phyloP scores from a whole-genome alignment of 768 basidiomycete genomes.

The Cantharellus anzutake region DNA sequence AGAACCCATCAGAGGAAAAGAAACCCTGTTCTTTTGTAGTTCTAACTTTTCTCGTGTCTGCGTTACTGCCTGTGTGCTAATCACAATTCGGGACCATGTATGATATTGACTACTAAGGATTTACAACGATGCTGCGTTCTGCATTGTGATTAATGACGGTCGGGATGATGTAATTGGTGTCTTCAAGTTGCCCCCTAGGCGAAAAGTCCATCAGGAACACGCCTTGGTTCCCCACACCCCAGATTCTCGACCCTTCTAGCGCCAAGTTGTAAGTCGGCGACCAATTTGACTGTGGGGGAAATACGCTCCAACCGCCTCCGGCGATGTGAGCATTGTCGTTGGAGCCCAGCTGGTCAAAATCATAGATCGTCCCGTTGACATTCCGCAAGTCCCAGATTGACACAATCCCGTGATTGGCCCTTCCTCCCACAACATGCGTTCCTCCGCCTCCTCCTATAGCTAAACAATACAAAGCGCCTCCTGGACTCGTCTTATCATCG shows the following conservation, averaged over 20 bases:
- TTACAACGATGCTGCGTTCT: too few species aligned
- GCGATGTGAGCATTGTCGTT: neutral
- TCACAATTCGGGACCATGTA: too few species aligned
- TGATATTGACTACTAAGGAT: too few species aligned
- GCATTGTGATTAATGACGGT: too few species aligned
- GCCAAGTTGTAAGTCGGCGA: constrained; percentile 62
- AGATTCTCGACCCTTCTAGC: constrained; percentile 60
- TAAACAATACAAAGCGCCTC: constrained; percentile 57
- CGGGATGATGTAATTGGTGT: too few species aligned
- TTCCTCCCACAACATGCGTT: constrained; percentile 53
- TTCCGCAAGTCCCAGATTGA: constrained; percentile 54
- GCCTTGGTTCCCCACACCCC: constrained; percentile 22
- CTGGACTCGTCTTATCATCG: constrained; percentile 40
- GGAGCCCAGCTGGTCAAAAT: neutral
- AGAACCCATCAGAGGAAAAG: too few species aligned
- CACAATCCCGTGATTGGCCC: constrained; percentile 56
- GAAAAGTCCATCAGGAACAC: neutral
- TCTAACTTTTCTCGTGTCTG: too few species aligned
- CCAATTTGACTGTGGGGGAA: constrained; percentile 48
- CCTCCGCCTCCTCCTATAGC: constrained; percentile 52
- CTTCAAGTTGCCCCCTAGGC: too few species aligned
- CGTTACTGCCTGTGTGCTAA: too few species aligned
- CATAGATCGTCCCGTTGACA: constrained; percentile 25
- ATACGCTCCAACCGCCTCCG: constrained; percentile 47
- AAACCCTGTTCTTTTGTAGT: too few species aligned